phyloP scores from a whole-genome alignment of 2,329 filamentous ascomycete species.

The Tolypocladium tundrense region DNA sequence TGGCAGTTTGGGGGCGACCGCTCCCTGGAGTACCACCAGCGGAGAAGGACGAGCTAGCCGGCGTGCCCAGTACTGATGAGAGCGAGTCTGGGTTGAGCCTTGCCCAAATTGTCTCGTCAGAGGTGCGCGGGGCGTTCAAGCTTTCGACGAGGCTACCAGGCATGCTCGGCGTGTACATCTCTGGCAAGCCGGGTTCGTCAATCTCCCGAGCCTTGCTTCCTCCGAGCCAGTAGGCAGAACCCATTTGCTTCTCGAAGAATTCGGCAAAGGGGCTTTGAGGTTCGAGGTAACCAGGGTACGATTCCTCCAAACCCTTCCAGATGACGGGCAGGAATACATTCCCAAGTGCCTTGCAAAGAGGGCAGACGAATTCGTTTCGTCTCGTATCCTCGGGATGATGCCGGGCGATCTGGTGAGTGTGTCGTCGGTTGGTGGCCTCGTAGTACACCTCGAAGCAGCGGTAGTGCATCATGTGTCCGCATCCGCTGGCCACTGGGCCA shows the following conservation, averaged over 20 bases:
- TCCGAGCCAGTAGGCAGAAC: constrained; percentile 29
- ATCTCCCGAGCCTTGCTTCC: constrained; percentile 26
- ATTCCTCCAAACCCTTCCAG: constrained; percentile 87
- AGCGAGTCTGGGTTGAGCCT: constrained; percentile 21
- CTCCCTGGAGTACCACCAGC: constrained; percentile 16
- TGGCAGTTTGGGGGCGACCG: constrained; percentile 5
- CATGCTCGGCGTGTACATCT: constrained; percentile 24
- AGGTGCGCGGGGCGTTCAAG: constrained; percentile 25
- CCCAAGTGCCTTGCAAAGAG: constrained; percentile 89
- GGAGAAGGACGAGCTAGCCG: constrained; percentile 30
- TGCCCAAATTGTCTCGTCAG: constrained; percentile 30
- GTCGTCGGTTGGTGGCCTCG: constrained; percentile 70
- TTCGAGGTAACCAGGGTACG: constrained; percentile 64
- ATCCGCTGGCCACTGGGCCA: constrained; percentile 81
- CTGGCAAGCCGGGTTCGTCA: constrained; percentile 17
- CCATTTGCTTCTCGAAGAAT: constrained; percentile 55
- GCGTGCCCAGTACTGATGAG: constrained; percentile 24
- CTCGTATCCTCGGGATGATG: constrained; percentile 79
- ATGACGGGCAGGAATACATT: constrained; percentile 92
- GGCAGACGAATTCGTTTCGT: constrained; percentile 87
- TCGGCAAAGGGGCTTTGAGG: constrained; percentile 50
- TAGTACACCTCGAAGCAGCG: constrained; percentile 90
- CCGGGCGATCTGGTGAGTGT: constrained; percentile 84
- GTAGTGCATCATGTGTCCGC: constrained; percentile 98
- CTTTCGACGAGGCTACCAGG: constrained; percentile 26